Conservation (phyloP, 495 filamentous ascomycete genomes). For the Penicillium maclennaniae region DNA sequence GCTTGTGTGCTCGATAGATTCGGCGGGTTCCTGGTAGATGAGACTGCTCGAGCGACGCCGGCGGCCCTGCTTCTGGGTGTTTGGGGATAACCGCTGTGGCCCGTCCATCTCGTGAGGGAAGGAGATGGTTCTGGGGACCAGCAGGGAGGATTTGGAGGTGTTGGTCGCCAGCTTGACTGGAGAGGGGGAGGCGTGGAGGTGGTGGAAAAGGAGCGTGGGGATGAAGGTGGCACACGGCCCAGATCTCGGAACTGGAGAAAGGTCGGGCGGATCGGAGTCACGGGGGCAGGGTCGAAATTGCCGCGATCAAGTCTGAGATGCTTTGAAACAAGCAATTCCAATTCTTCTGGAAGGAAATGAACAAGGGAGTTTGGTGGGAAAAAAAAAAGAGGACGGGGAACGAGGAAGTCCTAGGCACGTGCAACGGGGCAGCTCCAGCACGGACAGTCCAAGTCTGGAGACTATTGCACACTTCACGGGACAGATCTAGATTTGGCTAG, state of each 20-base stretch:
- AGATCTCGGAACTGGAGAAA: constrained; percentile 21
- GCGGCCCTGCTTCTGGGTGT: constrained; percentile 61
- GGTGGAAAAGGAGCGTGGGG: constrained; percentile 28
- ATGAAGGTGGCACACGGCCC: constrained; percentile 31
- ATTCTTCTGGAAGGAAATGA: not conserved
- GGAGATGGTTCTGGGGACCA: constrained; percentile 74
- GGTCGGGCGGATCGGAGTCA: constrained; percentile 23
- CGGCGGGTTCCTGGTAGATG: constrained; percentile 90
- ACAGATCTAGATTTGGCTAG: not conserved
- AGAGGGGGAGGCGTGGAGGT: constrained; percentile 1
- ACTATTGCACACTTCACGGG: not conserved
- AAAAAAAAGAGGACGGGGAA: not conserved
- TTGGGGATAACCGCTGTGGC: constrained; percentile 50
- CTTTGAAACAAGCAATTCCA: not conserved
- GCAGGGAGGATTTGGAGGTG: constrained; percentile 80
- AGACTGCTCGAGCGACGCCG: constrained; percentile 91
- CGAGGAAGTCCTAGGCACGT: constrained; percentile 3
- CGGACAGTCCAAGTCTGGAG: not conserved
- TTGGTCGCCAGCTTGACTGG: constrained; percentile 30
- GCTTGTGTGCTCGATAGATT: constrained; percentile 91
- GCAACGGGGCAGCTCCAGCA: constrained; percentile 1
- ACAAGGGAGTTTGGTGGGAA: not conserved
- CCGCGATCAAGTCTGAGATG: not conserved
- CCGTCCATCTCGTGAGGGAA: constrained; percentile 72
- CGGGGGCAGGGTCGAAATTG: constrained; percentile 16